Evolutionary conservation across 805 yeast species (phyloP).

Genomic region (Wickerhamiella sorbophila): DNA sequence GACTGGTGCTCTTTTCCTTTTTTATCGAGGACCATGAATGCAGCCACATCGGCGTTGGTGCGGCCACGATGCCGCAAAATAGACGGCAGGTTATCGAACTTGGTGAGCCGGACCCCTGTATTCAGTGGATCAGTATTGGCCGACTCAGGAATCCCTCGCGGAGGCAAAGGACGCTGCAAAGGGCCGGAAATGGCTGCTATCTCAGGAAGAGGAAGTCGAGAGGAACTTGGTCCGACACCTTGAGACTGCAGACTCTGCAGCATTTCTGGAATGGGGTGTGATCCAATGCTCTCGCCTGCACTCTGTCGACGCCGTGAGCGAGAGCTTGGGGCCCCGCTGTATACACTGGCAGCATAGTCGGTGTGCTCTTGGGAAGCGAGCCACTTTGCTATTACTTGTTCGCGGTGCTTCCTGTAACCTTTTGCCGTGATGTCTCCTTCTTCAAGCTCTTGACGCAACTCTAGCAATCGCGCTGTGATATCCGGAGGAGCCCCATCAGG

Average conservation of each 20-base stretch:
- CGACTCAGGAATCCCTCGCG: conserved; percentile 20
- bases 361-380: conserved; percentile 5
- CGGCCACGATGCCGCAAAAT: conserved; percentile 62
- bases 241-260: background rate
- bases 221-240: background rate
- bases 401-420: conserved; percentile 52
- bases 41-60: conserved; percentile 49
- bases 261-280: background rate
- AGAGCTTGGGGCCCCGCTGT: conserved; percentile 5
- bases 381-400: conserved; percentile 24
- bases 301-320: conserved; percentile 11
- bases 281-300: conserved; percentile 13
- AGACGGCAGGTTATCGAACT: conserved; percentile 49
- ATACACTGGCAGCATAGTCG: conserved; percentile 9
- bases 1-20: conserved; percentile 67
- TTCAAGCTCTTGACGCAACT: conserved; percentile 19
- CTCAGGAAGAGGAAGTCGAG: background rate
- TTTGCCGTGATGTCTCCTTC: conserved; percentile 64
- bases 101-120: conserved; percentile 20
- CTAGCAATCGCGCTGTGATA: conserved; percentile 16
- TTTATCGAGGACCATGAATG: conserved; percentile 55
- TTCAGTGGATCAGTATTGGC: conserved; percentile 27
- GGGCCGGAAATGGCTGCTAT: conserved; percentile 5
- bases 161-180: conserved; percentile 17
- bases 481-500: conserved; percentile 21